A percentile compares a stretch with the other conserved stretches of the same genome.
These are phyloP conservation scores for Fraxinus floribunda DNA, from an alignment of 305 asterid species.

Conservation along the genomic window DNA sequence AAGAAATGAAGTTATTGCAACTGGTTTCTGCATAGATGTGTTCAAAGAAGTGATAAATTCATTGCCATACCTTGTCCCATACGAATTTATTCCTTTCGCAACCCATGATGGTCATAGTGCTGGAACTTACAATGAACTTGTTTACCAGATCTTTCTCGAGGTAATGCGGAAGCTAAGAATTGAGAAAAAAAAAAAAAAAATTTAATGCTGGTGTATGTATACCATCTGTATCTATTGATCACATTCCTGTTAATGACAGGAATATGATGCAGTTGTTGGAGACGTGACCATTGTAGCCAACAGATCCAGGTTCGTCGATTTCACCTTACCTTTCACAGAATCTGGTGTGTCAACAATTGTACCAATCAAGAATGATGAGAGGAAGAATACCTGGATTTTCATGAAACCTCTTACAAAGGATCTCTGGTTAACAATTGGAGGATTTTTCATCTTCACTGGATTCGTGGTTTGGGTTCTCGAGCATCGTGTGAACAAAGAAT, in stretches of 20 bases:
- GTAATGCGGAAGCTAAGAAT: background rate
- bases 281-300: background rate
- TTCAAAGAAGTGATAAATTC: background rate
- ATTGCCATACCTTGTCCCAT: background rate
- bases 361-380: background rate
- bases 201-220: background rate
- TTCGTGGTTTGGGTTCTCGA: background rate
- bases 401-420: background rate
- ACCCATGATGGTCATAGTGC: background rate
- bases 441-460: background rate
- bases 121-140: background rate
- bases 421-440: background rate
- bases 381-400: background rate
- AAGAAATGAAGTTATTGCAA: background rate
- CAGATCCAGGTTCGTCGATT: background rate
- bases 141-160: background rate
- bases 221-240: background rate
- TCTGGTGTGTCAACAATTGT: background rate
- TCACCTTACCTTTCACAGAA: background rate
- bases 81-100: background rate
- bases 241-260: background rate
- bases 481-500: constrained; percentile 1
- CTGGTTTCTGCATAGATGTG: constrained; percentile 1
- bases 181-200: too few species aligned
- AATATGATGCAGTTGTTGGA: background rate